Evolutionary conservation across 2,329 filamentous ascomycete species (phyloP), one percentile per base, ranked within the genome.

Genomic region (Beauveria bassiana): DNA sequence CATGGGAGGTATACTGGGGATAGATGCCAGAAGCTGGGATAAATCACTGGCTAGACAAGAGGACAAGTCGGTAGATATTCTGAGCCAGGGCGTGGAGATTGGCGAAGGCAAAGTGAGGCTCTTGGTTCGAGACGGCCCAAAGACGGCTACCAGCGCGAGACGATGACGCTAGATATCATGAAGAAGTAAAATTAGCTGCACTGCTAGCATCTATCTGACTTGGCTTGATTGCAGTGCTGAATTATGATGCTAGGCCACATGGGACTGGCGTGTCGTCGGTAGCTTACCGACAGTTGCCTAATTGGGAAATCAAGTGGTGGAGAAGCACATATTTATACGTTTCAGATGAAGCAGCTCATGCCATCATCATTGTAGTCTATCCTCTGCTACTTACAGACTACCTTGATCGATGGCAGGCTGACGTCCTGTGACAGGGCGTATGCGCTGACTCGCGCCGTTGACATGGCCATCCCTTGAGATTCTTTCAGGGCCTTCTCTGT

Each of bases 1-100:
- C 71, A 86, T 88, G 77, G 93, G 92, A 63, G 93, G 95, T 49
- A 88, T 89, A 63, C 72, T 89, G 62, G 86, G 86, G 8, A 84
- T 89, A 63, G 86, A 89, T 70, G 84, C 85, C 42, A 78, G 84
- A 65, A 88, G 85, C 70, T 89, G 83, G 78, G 86, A 89, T 72
- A 86, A 82, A 74, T 80, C 81, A 20, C 73, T 87, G 60, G 70
- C 76, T 7, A 77, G 80, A 62, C 81, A 85, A 18, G 70, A 76
- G 40, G 72, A 73, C 42, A 75, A 74, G 26, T 77, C 78, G 61
- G 77, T 80, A 31, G 84, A 87, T 68, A 83, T 87, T 63, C 75
- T 87, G 52, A 81, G 82, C 66, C 83, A 87, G 70, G 85, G 85
- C n/a, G 81, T 86, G 49, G 85, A 87, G 74, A 87, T 87, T 69